These are phyloP conservation scores for Rhodotorula mucilaginosa DNA, from an alignment of 1,284 basidiomycete species.

Conservation along the genomic window DNA sequence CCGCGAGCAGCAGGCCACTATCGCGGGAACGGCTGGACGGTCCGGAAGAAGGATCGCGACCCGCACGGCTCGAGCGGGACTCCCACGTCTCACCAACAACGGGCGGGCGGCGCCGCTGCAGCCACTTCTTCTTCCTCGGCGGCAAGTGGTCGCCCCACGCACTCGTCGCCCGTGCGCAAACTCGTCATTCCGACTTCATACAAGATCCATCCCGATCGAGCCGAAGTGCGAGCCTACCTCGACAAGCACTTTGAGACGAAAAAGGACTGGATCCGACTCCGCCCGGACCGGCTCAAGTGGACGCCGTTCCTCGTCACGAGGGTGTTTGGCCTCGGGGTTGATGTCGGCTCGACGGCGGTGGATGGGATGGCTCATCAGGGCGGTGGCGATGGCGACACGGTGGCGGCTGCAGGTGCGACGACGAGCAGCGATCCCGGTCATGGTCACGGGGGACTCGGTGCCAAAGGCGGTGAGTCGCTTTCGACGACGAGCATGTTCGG, in stretches of 20 bases:
- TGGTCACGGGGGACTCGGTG: background rate
- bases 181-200: conserved; percentile 67
- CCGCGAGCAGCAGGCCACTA: background rate
- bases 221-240: conserved; percentile 67
- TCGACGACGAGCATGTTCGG: background rate
- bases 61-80: background rate
- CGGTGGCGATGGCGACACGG: background rate
- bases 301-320: conserved; percentile 81
- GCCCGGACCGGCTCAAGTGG: conserved; percentile 87
- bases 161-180: background rate
- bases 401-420: background rate
- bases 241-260: conserved; percentile 61
- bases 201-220: conserved; percentile 69
- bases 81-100: too few relatives aligned
- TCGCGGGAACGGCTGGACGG: conserved; percentile 3
- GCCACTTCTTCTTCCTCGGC: too few relatives aligned
- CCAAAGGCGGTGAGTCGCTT: background rate
- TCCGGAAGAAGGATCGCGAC: background rate
- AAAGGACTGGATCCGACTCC: conserved; percentile 77
- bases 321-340: conserved; percentile 41
- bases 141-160: too few relatives aligned
- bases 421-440: background rate
- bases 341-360: conserved; percentile 33
- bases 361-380: conserved; percentile 11
- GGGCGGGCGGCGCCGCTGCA: too few relatives aligned